phyloP scores from a whole-genome alignment of 768 basidiomycete species.

The Russula foetens region DNA sequence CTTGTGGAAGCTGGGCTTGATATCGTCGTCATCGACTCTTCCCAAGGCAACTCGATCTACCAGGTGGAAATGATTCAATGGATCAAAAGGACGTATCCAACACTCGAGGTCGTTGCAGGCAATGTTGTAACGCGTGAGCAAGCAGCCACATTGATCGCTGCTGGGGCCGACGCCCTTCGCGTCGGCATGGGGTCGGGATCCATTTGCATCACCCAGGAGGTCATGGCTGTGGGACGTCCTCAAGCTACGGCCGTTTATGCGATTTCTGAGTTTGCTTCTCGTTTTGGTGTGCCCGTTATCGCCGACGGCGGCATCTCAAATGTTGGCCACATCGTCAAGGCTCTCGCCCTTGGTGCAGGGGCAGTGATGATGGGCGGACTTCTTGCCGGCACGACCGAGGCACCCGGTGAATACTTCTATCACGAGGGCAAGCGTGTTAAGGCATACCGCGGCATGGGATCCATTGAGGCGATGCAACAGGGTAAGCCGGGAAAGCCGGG shows the following conservation, averaged over 20 bases:
- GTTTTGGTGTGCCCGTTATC: slow-evolving; percentile 93
- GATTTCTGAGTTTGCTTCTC: slow-evolving; percentile 86
- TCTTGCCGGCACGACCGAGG: slow-evolving; percentile 92
- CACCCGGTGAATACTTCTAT: slow-evolving; percentile 98
- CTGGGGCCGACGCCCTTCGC: slow-evolving; percentile 92
- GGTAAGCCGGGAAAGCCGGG: slow-evolving; percentile 37
- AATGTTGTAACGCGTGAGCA: slow-evolving; percentile 98
- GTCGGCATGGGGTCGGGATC: slow-evolving; percentile 98
- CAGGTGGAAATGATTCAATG: slow-evolving; percentile 92
- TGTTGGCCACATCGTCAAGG: slow-evolving; percentile 97
- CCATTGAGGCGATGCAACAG: slow-evolving; percentile 79
- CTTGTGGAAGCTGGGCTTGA: slow-evolving; percentile 94
- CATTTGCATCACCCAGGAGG: slow-evolving; percentile 99
- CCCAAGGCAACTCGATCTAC: slow-evolving; percentile 91
- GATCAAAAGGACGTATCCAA: slow-evolving; percentile 82
- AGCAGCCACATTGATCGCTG: slow-evolving; percentile 86
- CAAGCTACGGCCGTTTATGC: slow-evolving; percentile 98
- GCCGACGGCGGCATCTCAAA: slow-evolving; percentile 96
- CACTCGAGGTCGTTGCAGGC: slow-evolving; percentile 90
- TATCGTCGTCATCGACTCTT: slow-evolving; percentile 91
- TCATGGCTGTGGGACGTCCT: slow-evolving; percentile 97
- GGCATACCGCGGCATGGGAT: slow-evolving; percentile 96
- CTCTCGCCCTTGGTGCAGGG: slow-evolving; percentile 84
- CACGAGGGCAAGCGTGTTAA: slow-evolving; percentile 99
- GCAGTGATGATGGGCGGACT: slow-evolving; percentile 99